Evolutionary conservation across 2,329 filamentous ascomycete species (phyloP), one percentile per base, ranked within the genome.

Genomic region (Davidsoniella australis): DNA sequence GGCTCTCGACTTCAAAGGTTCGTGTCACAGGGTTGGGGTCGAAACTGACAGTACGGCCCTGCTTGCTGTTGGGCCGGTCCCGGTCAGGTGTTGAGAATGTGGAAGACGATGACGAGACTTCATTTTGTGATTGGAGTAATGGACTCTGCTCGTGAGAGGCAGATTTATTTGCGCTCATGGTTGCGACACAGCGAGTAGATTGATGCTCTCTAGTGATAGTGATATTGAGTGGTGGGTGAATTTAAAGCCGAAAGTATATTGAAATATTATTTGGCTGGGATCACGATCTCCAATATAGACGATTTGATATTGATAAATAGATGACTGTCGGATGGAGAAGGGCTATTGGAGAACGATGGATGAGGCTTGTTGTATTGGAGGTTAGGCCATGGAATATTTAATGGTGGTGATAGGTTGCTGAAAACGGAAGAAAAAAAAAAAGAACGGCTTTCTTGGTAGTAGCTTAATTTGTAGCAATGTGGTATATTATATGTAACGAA

Each of bases 1-100:
- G 48, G 48, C 67, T 57, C 41, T 69, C 68, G 17, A 71, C 69
- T 56, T 75, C 73, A 57, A 79, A 72, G 16, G 75, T 78, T 54
- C 72, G 70, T n/a, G 73, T 70, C 42, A 78, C 72, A 37, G 77
- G 75, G 54, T 80, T 78, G 4, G 81, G 73, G 60, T 85, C 84
- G 68, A 89, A 88, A 12, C 82, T 87, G 58, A 89, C 84, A 57
- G 70, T 83, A 55, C 82, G 75, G 46, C 68, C 58, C 14, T 70
- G 66, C 53, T 67, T 70, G 9, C 3, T 52, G 14, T 46, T 26
- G 67, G 63, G 16, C 68, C 68, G 46, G 17, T 45, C 23, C 68
- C 68, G 46, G 17, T 45, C 23, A 37, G 42, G 37, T n/a, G 29
- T 36, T 18, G 48, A 47, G 29, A 47, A 33, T 17, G 17, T 23